Evolutionary conservation across 2,329 filamentous ascomycete genomes (phyloP).

Genomic region (Ascochyta clinopodiicola): DNA sequence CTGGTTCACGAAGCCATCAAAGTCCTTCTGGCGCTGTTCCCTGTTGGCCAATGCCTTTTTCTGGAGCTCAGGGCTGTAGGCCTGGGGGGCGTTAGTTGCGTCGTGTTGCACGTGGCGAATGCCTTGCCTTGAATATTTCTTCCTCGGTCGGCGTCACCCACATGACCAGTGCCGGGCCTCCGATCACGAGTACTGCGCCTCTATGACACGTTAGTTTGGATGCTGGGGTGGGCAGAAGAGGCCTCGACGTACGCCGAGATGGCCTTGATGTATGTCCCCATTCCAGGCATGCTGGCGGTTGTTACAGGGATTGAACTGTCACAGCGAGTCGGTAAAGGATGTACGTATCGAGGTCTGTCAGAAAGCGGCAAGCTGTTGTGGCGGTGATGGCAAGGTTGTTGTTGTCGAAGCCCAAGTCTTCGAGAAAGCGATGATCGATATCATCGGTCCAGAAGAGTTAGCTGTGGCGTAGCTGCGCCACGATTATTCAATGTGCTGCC

Average conservation of each 20-base stretch:
- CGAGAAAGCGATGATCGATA: slow-evolving; percentile 14
- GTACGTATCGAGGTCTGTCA: background rate
- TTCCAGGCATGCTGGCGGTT: slow-evolving; percentile 33
- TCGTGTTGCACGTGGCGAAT: slow-evolving; percentile 23
- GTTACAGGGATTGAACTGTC: background rate
- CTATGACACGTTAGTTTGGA: slow-evolving; percentile 56
- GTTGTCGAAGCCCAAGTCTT: slow-evolving; percentile 9
- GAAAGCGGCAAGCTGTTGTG: background rate
- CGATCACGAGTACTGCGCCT: slow-evolving; percentile 73
- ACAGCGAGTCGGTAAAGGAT: background rate
- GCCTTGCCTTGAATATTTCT: slow-evolving; percentile 74
- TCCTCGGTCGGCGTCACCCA: slow-evolving; percentile 86
- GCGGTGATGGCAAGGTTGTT: slow-evolving; percentile 7
- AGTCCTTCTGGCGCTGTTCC: slow-evolving; percentile 79
- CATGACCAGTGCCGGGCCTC: slow-evolving; percentile 83
- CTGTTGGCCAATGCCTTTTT: slow-evolving; percentile 83
- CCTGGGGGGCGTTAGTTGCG: slow-evolving; percentile 50
- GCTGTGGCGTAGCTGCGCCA: slow-evolving; percentile 7
- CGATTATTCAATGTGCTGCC: slow-evolving; percentile 10
- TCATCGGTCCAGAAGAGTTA: slow-evolving; percentile 14
- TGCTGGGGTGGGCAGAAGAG: slow-evolving; percentile 8
- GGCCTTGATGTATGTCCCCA: slow-evolving; percentile 43
- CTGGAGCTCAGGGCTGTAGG: slow-evolving; percentile 94
- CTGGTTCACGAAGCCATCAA: slow-evolving; percentile 82
- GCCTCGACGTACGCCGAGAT: slow-evolving; percentile 38